A percentile compares a stretch with the other conserved stretches of the same genome.
Evolutionary conservation across 2,329 filamentous ascomycete species (phyloP).

Genomic region (Pseudocercospora cruenta): DNA sequence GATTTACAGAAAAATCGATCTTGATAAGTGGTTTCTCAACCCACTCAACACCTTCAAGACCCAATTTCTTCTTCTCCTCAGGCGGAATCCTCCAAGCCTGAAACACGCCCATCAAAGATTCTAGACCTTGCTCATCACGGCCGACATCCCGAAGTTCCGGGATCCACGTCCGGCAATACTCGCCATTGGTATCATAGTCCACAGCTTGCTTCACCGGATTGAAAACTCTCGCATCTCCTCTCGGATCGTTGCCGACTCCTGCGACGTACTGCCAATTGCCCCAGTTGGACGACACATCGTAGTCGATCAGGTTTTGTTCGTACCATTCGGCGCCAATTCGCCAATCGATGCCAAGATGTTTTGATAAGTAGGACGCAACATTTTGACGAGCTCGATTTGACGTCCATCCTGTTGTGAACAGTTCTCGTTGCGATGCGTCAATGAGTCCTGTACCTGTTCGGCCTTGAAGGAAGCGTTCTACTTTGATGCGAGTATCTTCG

Average conservation of each 20-base stretch:
- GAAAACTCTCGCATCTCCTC: constrained; percentile 72
- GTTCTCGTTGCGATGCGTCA: constrained; percentile 75
- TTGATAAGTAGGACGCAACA: constrained; percentile 72
- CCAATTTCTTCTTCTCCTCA: constrained; percentile 61
- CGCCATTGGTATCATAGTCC: constrained; percentile 72
- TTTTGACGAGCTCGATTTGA: constrained; percentile 77
- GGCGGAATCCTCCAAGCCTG: constrained; percentile 69
- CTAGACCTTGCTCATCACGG: constrained; percentile 22
- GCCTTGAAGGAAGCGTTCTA: constrained; percentile 67
- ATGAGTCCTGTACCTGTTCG: constrained; percentile 76
- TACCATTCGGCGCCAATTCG: constrained; percentile 82
- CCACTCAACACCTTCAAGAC: constrained; percentile 64
- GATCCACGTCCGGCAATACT: constrained; percentile 74
- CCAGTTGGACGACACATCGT: constrained; percentile 61
- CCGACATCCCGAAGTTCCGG: constrained; percentile 64
- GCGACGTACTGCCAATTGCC: constrained; percentile 73
- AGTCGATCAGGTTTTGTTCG: constrained; percentile 73
- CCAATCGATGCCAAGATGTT: constrained; percentile 78
- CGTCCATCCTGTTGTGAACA: constrained; percentile 76
- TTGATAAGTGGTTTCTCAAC: constrained; percentile 67
- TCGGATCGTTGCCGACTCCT: constrained; percentile 78
- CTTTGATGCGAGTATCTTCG: constrained; percentile 31
- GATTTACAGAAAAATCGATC: constrained; percentile 65
- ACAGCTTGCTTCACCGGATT: constrained; percentile 81
- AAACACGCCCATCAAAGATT: constrained; percentile 63